Evolutionary conservation across 164 flowering plant genomes (phyloP), one percentile per base, ranked within the genome.

Genomic region (Magnolia sinica): DNA sequence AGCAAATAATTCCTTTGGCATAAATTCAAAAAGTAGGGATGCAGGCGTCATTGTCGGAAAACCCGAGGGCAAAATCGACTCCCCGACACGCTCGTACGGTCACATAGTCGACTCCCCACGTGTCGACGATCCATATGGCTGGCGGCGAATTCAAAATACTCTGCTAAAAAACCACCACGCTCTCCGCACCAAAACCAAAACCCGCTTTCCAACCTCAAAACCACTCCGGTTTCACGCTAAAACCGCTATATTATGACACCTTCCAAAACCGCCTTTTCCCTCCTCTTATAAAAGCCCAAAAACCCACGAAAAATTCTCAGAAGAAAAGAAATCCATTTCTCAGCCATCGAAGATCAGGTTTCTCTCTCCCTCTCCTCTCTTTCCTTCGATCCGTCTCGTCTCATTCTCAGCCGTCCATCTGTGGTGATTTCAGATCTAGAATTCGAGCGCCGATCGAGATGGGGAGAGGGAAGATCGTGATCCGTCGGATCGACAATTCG

Each of bases 381-480:
- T 55, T 55, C 18, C 61, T 16, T 16, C 61, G 45, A 55, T 55
- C 8, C 61, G 13, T 16, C 16, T 55, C 61, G 18, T 55, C 18
- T 55, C 18, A 55, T 55, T 16, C 61, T 10, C 45, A 55, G 61
- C 18, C 61, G 61, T 55, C 18, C 61, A 10, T 55, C 18, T 55
- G 16, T 55, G 11, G 16, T 55, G 61, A 55, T 55, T 16, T 55
- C 61, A 55, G 61, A 55, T 55, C 61, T 16, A 37, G 45, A 37
- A 37, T 37, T 55, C 61, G 61, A 10, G 18, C 45, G 61, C 61
- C 71, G 75, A 29, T 31, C 61, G 24, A 37, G 50, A 90, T 91
- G 95, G 95, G 92, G 65, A 88, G 95, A 78, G 93, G 95, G 68
- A 91, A 91, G 88, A 91, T 88, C 71, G 91, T 82, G 82, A 91